phyloP scores from a whole-genome alignment of 768 basidiomycete species.

The Russula sp. region DNA sequence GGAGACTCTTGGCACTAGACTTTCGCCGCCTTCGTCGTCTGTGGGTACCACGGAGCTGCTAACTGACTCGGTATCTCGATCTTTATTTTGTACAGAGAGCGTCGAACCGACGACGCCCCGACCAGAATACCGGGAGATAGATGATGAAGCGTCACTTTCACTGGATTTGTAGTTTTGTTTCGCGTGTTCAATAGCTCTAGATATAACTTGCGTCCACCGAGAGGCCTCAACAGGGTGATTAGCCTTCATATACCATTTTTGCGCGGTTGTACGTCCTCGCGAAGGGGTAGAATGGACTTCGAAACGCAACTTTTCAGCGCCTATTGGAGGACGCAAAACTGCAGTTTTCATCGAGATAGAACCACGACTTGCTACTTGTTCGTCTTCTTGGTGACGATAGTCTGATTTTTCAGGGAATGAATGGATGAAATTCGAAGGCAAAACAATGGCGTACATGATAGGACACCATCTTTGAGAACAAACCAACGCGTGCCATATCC shows the following conservation, averaged over 20 bases:
- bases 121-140: constrained; percentile 20
- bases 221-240: constrained; percentile 86
- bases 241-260: constrained; percentile 80
- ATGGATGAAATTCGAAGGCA: not conserved
- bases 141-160: constrained; percentile 39
- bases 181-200: constrained; percentile 65
- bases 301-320: constrained; percentile 62
- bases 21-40: constrained; percentile 23
- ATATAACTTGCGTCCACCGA: constrained; percentile 77
- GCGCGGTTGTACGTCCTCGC: constrained; percentile 39
- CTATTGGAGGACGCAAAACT: constrained; percentile 44
- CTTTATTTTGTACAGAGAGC: constrained; percentile 9
- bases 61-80: constrained; percentile 18
- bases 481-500: constrained; percentile 92
- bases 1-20: not conserved
- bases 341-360: constrained; percentile 85
- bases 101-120: constrained; percentile 9
- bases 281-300: constrained; percentile 65
- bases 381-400: constrained; percentile 87
- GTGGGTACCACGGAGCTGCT: constrained; percentile 23
- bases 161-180: constrained; percentile 33
- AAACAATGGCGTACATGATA: constrained; percentile 59
- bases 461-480: constrained; percentile 73
- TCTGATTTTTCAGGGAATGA: constrained; percentile 31
- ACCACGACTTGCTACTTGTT: constrained; percentile 75